Conservation (phyloP, 164 flowering plant species). For the Macadamia integrifolia region DNA sequence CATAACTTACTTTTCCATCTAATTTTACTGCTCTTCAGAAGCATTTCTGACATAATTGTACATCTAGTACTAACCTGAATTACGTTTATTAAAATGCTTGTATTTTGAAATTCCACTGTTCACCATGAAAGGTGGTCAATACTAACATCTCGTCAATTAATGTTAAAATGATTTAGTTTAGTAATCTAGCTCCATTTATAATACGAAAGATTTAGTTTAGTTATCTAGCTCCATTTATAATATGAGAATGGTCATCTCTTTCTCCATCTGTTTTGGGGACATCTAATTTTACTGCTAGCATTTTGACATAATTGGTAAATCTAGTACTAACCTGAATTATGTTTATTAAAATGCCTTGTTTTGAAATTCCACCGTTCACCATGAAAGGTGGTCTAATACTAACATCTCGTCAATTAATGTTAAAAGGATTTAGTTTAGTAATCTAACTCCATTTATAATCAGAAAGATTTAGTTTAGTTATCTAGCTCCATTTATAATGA, state of each 20-base stretch:
- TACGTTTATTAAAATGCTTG: slow-evolving; percentile 26
- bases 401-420: slow-evolving; percentile 27
- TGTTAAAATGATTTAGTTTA: slow-evolving; percentile 16
- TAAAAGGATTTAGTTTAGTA: slow-evolving; percentile 15
- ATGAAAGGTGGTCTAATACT: slow-evolving; percentile 48
- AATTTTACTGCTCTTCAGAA: slow-evolving; percentile 49
- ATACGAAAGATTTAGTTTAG: too few species aligned
- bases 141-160: slow-evolving; percentile 37
- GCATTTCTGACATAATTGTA: slow-evolving; percentile 44
- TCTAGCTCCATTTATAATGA: slow-evolving; percentile 5
- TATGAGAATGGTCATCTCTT: neutral
- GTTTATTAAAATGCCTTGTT: slow-evolving; percentile 24
- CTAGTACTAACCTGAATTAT: slow-evolving; percentile 48
- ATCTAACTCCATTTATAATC: neutral
- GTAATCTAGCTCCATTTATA: neutral
- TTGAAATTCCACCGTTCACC: slow-evolving; percentile 18
- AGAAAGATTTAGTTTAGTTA: too few species aligned
- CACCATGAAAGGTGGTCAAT: slow-evolving; percentile 35
- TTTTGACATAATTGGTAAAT: slow-evolving; percentile 41
- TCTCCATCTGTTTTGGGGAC: neutral
- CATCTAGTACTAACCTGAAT: slow-evolving; percentile 49
- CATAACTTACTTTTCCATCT: slow-evolving; percentile 68
- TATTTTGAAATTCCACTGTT: slow-evolving; percentile 20
- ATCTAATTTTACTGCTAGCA: slow-evolving; percentile 5
- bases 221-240: slow-evolving; percentile 4